These are phyloP conservation scores for Colletotrichum cuscutae DNA, from an alignment of 2,329 filamentous ascomycete species.

Conservation along the genomic window DNA sequence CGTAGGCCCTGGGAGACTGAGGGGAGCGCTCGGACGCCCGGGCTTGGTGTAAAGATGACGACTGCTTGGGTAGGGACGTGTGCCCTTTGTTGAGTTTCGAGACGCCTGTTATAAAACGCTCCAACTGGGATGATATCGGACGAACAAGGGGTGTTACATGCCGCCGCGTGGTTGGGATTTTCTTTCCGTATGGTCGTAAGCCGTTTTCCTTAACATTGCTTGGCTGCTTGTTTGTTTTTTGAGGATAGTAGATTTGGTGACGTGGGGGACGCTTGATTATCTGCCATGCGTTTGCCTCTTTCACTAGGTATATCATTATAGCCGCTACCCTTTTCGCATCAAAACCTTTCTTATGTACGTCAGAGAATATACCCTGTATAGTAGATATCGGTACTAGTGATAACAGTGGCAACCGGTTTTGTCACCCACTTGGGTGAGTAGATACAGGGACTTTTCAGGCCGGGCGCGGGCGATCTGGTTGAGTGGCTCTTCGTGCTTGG, in stretches of 20 bases:
- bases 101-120: conserved; percentile 22
- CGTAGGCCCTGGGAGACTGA: not conserved
- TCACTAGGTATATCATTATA: too few species aligned
- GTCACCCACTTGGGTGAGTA: too few species aligned
- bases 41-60: not conserved
- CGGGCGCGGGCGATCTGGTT: not conserved
- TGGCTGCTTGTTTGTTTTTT: not conserved
- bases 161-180: not conserved
- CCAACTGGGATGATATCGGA: conserved; percentile 8
- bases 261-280: too few species aligned
- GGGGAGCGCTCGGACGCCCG: conserved; percentile 4
- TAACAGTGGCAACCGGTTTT: too few species aligned
- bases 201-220: not conserved
- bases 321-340: too few species aligned
- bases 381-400: too few species aligned
- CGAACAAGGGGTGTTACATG: not conserved
- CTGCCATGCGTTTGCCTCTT: too few species aligned
- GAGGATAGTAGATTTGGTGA: too few species aligned
- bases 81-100: not conserved
- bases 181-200: not conserved
- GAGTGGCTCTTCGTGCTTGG: not conserved
- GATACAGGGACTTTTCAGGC: not conserved
- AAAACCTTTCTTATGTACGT: too few species aligned
- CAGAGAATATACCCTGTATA: too few species aligned
- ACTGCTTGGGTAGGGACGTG: not conserved